Evolutionary conservation across 2,329 filamentous ascomycete species (phyloP), one percentile per base, ranked within the genome.

Genomic region (Diplodia sapinea): DNA sequence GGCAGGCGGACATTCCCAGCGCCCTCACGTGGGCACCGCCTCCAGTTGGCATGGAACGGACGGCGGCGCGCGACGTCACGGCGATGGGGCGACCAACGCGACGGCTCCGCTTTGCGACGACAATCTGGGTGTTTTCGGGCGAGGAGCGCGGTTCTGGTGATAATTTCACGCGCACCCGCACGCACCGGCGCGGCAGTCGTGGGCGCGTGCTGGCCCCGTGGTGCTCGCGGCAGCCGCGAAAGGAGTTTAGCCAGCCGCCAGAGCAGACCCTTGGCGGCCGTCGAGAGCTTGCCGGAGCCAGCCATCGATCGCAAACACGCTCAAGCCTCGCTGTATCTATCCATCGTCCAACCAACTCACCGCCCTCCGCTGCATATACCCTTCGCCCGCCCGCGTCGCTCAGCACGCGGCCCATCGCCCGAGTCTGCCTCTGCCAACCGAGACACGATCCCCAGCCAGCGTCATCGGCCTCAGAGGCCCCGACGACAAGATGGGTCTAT

Each of bases 401-500:
- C 59, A 63, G 47, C 59, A 63, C 59, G 59, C 59, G 59, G 59
- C 59, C 64, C 64, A 59, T 51, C 40, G 29, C 52, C 62, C 64
- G 52, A 57, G 52, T 56, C 64, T 57, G 64, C 64, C 43, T 57
- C 52, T 36, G 29, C 38, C 15, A 29, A 54, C 52, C 64, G 64
- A 66, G 59, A 50, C 59, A 38, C 62, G 47, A 51, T 40, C 56
- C 56, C 55, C 33, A 49, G 52, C 65, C 55, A 49, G 43, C 59
- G 57, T 51, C 59, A 47, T 49, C 55, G 55, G 65, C 65, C 65
- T 61, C 40, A 63, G 55, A 51, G 65, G 54, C 43, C 55, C 65
- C 43, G 65, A 67, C 65, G 36, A 38, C 55, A 40, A 74, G 72
- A 79, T 79, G 77, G 77, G 75, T 69, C 70, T 79, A 68, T 75